These are phyloP conservation scores for Diaporthe amygdali DNA, from an alignment of 2,329 filamentous ascomycete genomes.

Conservation along the genomic window DNA sequence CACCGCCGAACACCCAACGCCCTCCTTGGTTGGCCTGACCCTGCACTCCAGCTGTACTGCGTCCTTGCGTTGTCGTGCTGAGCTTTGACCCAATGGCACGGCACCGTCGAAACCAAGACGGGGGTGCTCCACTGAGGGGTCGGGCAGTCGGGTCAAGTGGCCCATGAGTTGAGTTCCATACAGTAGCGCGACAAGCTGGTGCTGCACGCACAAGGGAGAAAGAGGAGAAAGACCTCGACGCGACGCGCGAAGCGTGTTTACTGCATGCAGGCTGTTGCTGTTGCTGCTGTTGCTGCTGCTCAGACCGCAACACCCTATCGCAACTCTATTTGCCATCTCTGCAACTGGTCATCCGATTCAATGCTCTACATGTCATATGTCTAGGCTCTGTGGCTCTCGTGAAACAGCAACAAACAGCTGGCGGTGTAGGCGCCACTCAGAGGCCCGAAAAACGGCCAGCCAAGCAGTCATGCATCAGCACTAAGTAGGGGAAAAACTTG, in stretches of 20 bases:
- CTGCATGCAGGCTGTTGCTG: background rate
- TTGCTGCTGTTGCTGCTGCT: too few relatives aligned
- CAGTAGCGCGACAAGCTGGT: slow-evolving; percentile 7
- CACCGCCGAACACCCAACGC: background rate
- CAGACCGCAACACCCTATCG: background rate
- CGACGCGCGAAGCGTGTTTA: background rate
- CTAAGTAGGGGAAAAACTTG: background rate
- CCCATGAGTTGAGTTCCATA: background rate
- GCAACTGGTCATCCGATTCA: background rate
- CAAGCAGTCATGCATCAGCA: background rate
- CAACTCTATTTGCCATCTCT: background rate
- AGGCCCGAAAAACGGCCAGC: slow-evolving; percentile 5
- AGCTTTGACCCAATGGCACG: slow-evolving; percentile 9
- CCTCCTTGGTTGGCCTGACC: background rate
- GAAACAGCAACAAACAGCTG: slow-evolving; percentile 12
- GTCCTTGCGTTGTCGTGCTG: slow-evolving; percentile 10
- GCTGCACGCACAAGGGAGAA: slow-evolving; percentile 3
- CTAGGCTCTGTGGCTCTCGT: background rate
- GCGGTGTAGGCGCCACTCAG: background rate
- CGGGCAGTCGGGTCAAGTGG: slow-evolving; percentile 13
- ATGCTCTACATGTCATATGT: background rate
- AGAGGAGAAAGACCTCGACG: background rate
- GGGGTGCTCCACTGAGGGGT: slow-evolving; percentile 14
- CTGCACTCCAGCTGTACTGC: slow-evolving; percentile 1
- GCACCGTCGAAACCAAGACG: background rate